phyloP scores from a whole-genome alignment of 257 asterid species.

The Solanum gracilifrons region DNA sequence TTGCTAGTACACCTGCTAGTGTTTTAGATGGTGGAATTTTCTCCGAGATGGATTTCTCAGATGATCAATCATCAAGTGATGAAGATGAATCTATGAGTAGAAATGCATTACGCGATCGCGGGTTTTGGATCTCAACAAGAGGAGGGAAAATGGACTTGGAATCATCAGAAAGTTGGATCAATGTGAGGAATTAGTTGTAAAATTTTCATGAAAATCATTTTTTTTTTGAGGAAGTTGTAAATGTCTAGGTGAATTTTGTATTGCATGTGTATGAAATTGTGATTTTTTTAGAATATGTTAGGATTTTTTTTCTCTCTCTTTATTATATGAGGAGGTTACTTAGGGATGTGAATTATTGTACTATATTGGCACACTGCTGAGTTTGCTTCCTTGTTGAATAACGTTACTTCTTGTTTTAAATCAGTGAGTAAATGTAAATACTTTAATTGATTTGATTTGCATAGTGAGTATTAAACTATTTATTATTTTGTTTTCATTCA shows the following conservation, averaged over 20 bases:
- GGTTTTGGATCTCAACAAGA: background rate
- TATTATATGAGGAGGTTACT: background rate
- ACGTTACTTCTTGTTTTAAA: background rate
- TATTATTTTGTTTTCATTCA: background rate
- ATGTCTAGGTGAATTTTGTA: background rate
- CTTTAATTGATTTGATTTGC: background rate
- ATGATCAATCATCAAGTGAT: background rate
- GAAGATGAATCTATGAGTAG: background rate
- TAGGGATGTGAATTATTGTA: background rate
- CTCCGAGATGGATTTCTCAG: constrained; percentile 6
- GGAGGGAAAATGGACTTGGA: background rate
- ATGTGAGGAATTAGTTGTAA: constrained; percentile 20
- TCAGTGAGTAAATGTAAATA: background rate
- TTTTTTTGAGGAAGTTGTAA: background rate
- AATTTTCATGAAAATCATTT: background rate
- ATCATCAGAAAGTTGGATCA: constrained; percentile 38
- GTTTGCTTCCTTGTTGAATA: background rate
- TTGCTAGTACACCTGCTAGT: constrained; percentile 34
- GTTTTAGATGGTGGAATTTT: constrained; percentile 21
- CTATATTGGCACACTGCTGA: background rate
- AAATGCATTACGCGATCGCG: constrained; percentile 2
- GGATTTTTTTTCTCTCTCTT: background rate
- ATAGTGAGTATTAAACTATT: background rate
- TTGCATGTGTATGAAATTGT: background rate
- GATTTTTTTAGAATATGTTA: background rate